Conservation (phyloP, 768 basidiomycete genomes). For the Trametes maxima region DNA sequence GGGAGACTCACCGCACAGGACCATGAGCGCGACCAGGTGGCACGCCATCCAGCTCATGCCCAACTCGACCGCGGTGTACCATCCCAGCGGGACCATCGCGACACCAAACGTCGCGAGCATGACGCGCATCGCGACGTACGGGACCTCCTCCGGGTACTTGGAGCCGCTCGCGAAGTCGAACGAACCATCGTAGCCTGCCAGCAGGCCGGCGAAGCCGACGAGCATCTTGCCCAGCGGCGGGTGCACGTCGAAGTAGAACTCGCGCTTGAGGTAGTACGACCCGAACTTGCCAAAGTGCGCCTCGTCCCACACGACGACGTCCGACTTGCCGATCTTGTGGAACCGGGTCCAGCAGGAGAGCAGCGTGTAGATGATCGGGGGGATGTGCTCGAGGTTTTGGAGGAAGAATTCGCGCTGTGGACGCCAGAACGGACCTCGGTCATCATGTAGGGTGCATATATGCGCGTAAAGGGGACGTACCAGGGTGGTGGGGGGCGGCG, state of each 20-base stretch:
- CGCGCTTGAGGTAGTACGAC: slow-evolving; percentile 95
- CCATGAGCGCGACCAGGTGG: slow-evolving; percentile 93
- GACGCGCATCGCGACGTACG: slow-evolving; percentile 93
- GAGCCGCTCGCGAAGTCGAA: slow-evolving; percentile 96
- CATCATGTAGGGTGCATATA: not conserved
- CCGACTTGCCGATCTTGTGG: slow-evolving; percentile 86
- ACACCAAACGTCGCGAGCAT: slow-evolving; percentile 95
- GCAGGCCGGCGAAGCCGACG: slow-evolving; percentile 88
- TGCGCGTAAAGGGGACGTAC: slow-evolving; percentile 26
- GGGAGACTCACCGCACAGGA: slow-evolving; percentile 70
- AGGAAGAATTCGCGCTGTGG: slow-evolving; percentile 70
- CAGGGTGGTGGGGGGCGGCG: slow-evolving; percentile 62
- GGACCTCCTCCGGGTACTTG: slow-evolving; percentile 80
- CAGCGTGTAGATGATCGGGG: slow-evolving; percentile 85
- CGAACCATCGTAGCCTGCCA: slow-evolving; percentile 88
- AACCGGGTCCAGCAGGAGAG: slow-evolving; percentile 95
- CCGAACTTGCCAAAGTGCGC: slow-evolving; percentile 99
- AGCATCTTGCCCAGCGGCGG: slow-evolving; percentile 99
- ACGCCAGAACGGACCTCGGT: not conserved
- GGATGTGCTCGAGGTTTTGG: slow-evolving; percentile 79
- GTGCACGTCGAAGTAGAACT: slow-evolving; percentile 99
- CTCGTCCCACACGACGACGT: slow-evolving; percentile 96
- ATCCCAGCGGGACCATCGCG: slow-evolving; percentile 91
- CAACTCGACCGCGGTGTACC: slow-evolving; percentile 95
- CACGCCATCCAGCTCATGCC: slow-evolving; percentile 89